phyloP scores from a whole-genome alignment of 768 basidiomycete genomes.

The Tylopilus cervinicoccineus region DNA sequence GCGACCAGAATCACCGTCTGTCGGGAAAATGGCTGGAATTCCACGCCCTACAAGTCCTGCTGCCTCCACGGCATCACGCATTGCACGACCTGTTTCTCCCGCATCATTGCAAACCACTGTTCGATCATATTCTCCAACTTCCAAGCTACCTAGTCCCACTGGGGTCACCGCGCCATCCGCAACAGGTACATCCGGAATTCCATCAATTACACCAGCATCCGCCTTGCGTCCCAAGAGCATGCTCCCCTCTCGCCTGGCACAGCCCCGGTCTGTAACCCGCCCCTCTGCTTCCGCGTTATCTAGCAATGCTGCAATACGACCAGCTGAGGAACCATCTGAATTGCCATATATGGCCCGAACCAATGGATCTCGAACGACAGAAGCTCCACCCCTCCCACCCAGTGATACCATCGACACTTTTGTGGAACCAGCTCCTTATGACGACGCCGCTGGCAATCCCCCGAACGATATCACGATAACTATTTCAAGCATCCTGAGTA shows the following conservation, averaged over 20 bases:
- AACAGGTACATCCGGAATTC: constrained; percentile 21
- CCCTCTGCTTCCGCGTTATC: constrained; percentile 22
- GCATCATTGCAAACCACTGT: constrained; percentile 33
- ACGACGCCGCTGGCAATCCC: constrained; percentile 12
- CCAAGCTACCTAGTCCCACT: constrained; percentile 39
- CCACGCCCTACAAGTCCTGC: constrained; percentile 50
- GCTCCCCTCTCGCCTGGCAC: constrained; percentile 71
- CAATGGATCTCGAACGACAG: constrained; percentile 15
- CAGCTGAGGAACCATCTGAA: constrained; percentile 29
- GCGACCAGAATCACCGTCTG: constrained; percentile 50
- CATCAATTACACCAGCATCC: constrained; percentile 34
- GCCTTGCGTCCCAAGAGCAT: constrained; percentile 58
- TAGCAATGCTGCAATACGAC: constrained; percentile 22
- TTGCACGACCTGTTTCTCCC: constrained; percentile 42
- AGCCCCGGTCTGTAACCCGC: constrained; percentile 48
- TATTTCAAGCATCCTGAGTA: constrained; percentile 87
- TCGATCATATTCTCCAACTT: constrained; percentile 46
- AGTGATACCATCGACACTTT: constrained; percentile 30
- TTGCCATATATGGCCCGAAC: constrained; percentile 23
- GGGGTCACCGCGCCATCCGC: constrained; percentile 10
- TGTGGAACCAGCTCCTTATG: constrained; percentile 30
- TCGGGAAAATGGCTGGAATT: constrained; percentile 40
- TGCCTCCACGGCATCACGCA: constrained; percentile 34
- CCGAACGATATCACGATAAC: constrained; percentile 69
- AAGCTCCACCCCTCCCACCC: constrained; percentile 16